Base-by-base conservation (phyloP, 1,284 basidiomycete species). In the Wallemia mellicola region DNA sequence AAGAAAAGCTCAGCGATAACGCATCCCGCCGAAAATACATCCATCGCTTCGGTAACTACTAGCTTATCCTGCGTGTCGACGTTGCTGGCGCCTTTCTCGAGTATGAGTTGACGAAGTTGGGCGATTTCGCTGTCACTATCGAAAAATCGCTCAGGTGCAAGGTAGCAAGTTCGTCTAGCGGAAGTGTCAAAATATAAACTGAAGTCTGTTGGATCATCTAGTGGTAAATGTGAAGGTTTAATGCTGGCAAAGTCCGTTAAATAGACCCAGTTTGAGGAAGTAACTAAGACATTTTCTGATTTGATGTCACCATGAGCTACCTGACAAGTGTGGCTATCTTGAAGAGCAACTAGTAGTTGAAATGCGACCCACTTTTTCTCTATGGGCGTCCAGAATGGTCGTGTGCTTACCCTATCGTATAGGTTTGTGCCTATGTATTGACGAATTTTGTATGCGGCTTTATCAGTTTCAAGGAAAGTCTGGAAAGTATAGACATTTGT, bases 301-400 rank as follows among this genome's bases (percentile, higher is more conserved):
- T 98, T 98, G 73, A 99, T 83, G 68, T 98, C 92, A 15, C 94
- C 94, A 70, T 98, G 94, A 1, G 89, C 79, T 19, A 94, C 76
- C 72, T 89, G 77, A 5, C 82, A 79, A 60, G 80, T 80, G 25
- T 86, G 79, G 0, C 86, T 79, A 63, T 88, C 86, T 28, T 82
- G 77, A 61, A 99, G 76, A 1, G 83, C 87, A 27, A 79, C 82
- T 59, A 98, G 73, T 1, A 98, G 75, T 69, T 98, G 92, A 68
- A 89, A 99, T 0, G 85, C 82, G 63, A 98, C 87, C 94, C 94
- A 99, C 67, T 88, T 87, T 76, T 98, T 98, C 74, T 99, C 94
- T 55, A 95, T 78, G 59, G 75, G 69, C 61, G 81, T 83, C 58
- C 98, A 74, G 71, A 98, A 98, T 0, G 94, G 94, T 27, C 94